These are phyloP conservation scores for Rhinocladiella mackenziei DNA, from an alignment of 2,329 filamentous ascomycete species.

Conservation along the genomic window DNA sequence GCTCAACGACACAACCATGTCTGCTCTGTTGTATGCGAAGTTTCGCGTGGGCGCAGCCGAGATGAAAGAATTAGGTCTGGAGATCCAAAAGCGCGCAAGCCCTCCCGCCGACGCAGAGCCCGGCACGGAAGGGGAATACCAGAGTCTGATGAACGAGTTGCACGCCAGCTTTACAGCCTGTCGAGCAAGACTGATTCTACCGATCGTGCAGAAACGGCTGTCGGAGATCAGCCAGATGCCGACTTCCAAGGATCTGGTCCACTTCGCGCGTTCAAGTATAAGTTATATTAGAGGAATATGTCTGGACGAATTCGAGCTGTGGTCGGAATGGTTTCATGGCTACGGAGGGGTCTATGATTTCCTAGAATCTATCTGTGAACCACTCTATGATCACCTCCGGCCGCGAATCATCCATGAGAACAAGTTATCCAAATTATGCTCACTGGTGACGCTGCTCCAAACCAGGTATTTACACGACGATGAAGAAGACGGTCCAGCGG, in stretches of 20 bases:
- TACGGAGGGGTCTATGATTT: constrained; percentile 62
- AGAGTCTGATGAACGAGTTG: constrained; percentile 62
- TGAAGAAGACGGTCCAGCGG: constrained; percentile 48
- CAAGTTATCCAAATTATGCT: constrained; percentile 62
- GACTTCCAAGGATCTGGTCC: constrained; percentile 60
- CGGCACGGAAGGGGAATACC: constrained; percentile 60
- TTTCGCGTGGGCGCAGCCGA: constrained; percentile 64
- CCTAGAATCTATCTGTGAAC: constrained; percentile 63
- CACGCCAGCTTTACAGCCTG: constrained; percentile 61
- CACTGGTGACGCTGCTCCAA: constrained; percentile 63
- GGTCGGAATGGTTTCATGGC: constrained; percentile 63
- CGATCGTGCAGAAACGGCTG: constrained; percentile 59
- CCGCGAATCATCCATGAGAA: constrained; percentile 64
- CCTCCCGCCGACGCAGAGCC: constrained; percentile 57
- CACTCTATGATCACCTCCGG: constrained; percentile 62
- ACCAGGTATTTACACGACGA: constrained; percentile 62
- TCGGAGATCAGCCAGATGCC: constrained; percentile 54
- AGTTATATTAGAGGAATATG: constrained; percentile 63
- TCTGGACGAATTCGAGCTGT: constrained; percentile 64
- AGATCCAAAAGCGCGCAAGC: constrained; percentile 64
- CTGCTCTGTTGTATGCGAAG: constrained; percentile 66
- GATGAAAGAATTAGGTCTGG: constrained; percentile 61
- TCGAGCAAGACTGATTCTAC: constrained; percentile 56
- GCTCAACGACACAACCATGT: constrained; percentile 68
- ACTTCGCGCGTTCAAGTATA: constrained; percentile 61